Conservation (phyloP, 495 filamentous ascomycete species). For the Echria macrotheca region DNA sequence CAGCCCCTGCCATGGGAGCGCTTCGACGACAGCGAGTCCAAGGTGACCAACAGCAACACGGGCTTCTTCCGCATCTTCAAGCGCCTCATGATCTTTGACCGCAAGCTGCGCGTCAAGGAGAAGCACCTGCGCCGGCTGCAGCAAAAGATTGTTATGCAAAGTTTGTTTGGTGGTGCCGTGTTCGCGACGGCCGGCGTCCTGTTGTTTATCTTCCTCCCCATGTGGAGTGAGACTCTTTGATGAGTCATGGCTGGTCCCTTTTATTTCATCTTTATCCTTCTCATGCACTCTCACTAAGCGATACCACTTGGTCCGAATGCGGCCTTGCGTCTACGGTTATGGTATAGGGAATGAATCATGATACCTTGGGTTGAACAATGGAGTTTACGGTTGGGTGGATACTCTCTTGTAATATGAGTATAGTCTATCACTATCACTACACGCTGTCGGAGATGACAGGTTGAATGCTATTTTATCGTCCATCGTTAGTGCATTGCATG, state of each 20-base stretch:
- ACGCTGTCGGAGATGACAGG: no score
- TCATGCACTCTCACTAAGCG: constrained; percentile 6
- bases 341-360: neutral
- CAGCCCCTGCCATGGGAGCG: constrained; percentile 39
- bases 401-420: neutral
- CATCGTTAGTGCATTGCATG: neutral
- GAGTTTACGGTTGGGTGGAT: neutral
- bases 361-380: constrained; percentile 4
- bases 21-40: constrained; percentile 27
- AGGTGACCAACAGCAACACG: constrained; percentile 2
- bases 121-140: constrained; percentile 32
- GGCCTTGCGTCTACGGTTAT: neutral
- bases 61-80: constrained; percentile 20
- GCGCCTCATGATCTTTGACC: constrained; percentile 41
- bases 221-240: constrained; percentile 33
- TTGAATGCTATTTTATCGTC: neutral
- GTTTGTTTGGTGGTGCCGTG: constrained; percentile 28
- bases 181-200: constrained; percentile 32
- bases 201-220: constrained; percentile 35
- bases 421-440: neutral
- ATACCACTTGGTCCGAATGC: neutral
- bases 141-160: constrained; percentile 38
- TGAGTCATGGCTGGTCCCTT: neutral
- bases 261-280: neutral
- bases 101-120: constrained; percentile 37